Percentiles rank a stretch among this genome's conserved stretches.
Evolutionary conservation across 2,329 filamentous ascomycete species (phyloP).

Genomic region (Madurella mycetomatis): DNA sequence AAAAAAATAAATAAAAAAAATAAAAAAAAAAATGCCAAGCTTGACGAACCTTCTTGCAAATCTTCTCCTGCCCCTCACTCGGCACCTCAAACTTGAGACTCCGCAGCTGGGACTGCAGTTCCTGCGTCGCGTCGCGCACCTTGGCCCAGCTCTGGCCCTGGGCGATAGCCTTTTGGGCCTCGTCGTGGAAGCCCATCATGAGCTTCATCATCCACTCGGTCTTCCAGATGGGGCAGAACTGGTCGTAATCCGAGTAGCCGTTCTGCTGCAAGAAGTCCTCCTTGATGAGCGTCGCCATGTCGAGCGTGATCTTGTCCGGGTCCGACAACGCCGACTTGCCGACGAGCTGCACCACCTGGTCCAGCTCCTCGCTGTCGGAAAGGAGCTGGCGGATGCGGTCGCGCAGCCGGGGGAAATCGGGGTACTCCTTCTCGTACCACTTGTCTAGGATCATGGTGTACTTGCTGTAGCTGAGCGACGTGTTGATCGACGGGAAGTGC

Average conservation of each 20-base stretch:
- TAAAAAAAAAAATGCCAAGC: conserved; percentile 29
- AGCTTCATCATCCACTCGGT: conserved; percentile 99
- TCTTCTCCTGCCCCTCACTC: conserved; percentile 71
- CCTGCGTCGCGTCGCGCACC: conserved; percentile 83
- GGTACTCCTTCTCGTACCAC: conserved; percentile 89
- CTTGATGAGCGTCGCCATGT: conserved; percentile 87
- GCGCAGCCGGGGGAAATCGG: conserved; percentile 88
- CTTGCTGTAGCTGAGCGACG: conserved; percentile 90
- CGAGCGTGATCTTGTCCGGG: conserved; percentile 95
- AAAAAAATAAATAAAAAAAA: neutral
- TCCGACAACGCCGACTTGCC: conserved; percentile 96
- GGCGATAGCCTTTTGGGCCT: conserved; percentile 89
- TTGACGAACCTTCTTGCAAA: conserved; percentile 79
- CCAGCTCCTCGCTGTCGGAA: conserved; percentile 91
- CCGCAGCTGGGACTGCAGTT: conserved; percentile 79
- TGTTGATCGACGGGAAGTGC: conserved; percentile 99
- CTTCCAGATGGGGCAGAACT: conserved; percentile 99
- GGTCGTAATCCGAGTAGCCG: conserved; percentile 97
- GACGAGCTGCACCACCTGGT: conserved; percentile 97
- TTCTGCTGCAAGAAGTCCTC: conserved; percentile 99
- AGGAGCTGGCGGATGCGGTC: conserved; percentile 92
- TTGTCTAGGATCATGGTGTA: conserved; percentile 85
- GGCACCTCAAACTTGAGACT: conserved; percentile 97
- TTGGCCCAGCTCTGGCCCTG: conserved; percentile 91
- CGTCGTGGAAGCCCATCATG: conserved; percentile 97